Evolutionary conservation across 768 basidiomycete genomes (phyloP), one percentile per base, ranked within the genome.

Genomic region (Pleurotus ostreatus): DNA sequence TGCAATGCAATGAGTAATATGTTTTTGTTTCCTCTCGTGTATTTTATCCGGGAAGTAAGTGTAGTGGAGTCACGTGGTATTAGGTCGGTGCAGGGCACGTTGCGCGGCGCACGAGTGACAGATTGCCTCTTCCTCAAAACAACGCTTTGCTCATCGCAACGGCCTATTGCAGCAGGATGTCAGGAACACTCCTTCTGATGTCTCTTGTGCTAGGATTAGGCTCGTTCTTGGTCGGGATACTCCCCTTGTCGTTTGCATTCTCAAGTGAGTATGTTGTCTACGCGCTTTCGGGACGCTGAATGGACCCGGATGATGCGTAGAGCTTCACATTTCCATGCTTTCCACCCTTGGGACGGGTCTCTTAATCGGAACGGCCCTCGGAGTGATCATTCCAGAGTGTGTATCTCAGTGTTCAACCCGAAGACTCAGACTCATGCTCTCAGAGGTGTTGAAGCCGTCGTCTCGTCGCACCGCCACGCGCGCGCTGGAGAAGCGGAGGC

Each of bases 301-400:
- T 61, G 49, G 58, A 56, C 49, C 51, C 38, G 49, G 55, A 30
- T 54, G 13, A 38, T 40, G 55, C 62, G 38, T 74, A 79, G 74
- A 72, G 61, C 67, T 46, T 59, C 73, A 73, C 61, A 60, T 73
- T 40, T 74, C 78, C 57, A 70, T 75, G 69, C 72, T 78, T 60
- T 73, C 71, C 6, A 79, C 80, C 43, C 66, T 92, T 13, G 89
- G 92, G 9, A 89, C 89, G 6, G 95, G 95, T 9, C 73, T 98
- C 9, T 78, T 98, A 15, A 79, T 97, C 12, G 95, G 95, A 3
- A 88, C 95, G 2, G 93, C 92, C 0, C 71, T 98, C 60, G 92
- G 92, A 11, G 84, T 98, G 22, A 92, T 98, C 60, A 86, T 98
- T 52, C 95, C 96, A 38, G 95, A 97, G 89, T 94, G 70, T 68